These are phyloP conservation scores for Carex pumila DNA, from an alignment of 176 grass and related monocot genomes.

Conservation along the genomic window DNA sequence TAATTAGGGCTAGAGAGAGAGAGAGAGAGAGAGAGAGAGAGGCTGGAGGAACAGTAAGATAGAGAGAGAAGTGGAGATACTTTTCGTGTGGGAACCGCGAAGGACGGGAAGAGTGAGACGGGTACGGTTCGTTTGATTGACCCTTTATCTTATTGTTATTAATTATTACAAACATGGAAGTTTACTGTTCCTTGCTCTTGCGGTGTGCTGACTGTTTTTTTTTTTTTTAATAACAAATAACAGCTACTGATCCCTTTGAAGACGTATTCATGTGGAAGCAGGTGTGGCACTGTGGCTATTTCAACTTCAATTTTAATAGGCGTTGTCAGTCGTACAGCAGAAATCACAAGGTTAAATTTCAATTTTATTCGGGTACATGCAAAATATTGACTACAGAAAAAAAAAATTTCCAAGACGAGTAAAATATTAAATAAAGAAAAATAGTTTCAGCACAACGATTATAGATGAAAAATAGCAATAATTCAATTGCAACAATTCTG, in stretches of 20 bases:
- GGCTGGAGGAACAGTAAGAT: not conserved
- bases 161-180: not conserved
- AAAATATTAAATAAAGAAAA: too few species aligned
- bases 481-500: too few species aligned
- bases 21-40: conserved; percentile 22
- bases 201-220: not conserved
- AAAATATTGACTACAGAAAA: too few species aligned
- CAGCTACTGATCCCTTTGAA: not conserved
- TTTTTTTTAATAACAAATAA: not conserved
- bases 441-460: too few species aligned
- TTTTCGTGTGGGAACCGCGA: conserved; percentile 20
- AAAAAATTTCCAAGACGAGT: too few species aligned
- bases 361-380: too few species aligned
- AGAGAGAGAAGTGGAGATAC: not conserved
- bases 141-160: not conserved
- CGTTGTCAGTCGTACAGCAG: not conserved
- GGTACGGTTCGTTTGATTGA: conserved; percentile 15
- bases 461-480: too few species aligned
- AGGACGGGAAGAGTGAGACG: conserved; percentile 30
- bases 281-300: not conserved
- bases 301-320: not conserved
- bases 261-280: not conserved
- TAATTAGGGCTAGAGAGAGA: conserved; percentile 19
- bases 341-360: not conserved
- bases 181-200: not conserved